Percentiles rank a stretch among this genome's conserved stretches.
phyloP scores from a whole-genome alignment of 2,329 filamentous ascomycete genomes.

The Colletotrichum limetticola region DNA sequence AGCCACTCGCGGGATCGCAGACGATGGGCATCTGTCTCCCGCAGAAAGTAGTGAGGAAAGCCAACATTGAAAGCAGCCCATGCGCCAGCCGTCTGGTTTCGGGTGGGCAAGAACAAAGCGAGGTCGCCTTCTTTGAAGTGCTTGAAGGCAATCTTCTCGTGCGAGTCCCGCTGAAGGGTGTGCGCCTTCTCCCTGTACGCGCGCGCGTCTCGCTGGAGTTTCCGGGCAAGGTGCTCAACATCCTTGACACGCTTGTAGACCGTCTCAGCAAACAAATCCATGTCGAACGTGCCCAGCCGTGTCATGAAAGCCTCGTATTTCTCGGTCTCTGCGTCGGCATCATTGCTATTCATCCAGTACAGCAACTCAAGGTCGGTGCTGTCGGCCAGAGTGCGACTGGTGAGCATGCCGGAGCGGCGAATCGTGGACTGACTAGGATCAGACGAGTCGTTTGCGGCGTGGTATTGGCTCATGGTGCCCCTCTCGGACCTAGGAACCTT shows the following conservation, averaged over 20 bases:
- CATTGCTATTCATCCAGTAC: slow-evolving; percentile 82
- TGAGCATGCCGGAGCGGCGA: slow-evolving; percentile 63
- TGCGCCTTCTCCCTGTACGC: slow-evolving; percentile 90
- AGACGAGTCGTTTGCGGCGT: slow-evolving; percentile 68
- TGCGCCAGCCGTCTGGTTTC: slow-evolving; percentile 92
- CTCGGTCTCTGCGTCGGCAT: slow-evolving; percentile 72
- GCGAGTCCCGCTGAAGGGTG: slow-evolving; percentile 81
- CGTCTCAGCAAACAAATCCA: slow-evolving; percentile 85
- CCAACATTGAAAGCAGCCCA: slow-evolving; percentile 99
- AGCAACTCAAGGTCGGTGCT: slow-evolving; percentile 77
- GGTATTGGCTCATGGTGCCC: slow-evolving; percentile 51
- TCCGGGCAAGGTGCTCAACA: slow-evolving; percentile 90
- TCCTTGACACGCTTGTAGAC: slow-evolving; percentile 92
- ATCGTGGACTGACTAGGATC: slow-evolving; percentile 61
- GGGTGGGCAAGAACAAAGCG: slow-evolving; percentile 91
- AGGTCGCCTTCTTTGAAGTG: slow-evolving; percentile 97
- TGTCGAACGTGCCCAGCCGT: slow-evolving; percentile 80
- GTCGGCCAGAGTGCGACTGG: slow-evolving; percentile 66
- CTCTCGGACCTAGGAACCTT: slow-evolving; percentile 73
- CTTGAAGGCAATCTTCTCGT: slow-evolving; percentile 95
- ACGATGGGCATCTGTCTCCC: slow-evolving; percentile 90
- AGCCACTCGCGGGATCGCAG: slow-evolving; percentile 91
- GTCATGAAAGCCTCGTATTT: slow-evolving; percentile 82
- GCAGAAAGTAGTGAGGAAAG: slow-evolving; percentile 95
- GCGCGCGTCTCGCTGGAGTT: slow-evolving; percentile 90